Conservation (phyloP, 768 basidiomycete species). For the Ramaria sp. region DNA sequence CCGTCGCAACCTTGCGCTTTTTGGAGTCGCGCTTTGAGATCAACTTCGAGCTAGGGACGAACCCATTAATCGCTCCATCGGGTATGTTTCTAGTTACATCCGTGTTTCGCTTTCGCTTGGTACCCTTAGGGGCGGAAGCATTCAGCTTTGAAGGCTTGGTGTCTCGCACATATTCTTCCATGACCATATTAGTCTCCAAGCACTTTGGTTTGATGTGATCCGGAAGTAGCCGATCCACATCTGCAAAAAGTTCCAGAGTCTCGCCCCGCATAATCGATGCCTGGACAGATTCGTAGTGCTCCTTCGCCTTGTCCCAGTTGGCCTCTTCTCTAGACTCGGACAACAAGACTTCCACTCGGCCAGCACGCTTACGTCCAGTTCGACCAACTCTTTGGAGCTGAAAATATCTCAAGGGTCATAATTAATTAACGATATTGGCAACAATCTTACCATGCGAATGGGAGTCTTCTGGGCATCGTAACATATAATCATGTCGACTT, state of each 20-base stretch:
- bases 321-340: conserved; percentile 84
- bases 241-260: conserved; percentile 84
- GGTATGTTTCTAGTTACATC: conserved; percentile 65
- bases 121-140: conserved; percentile 16
- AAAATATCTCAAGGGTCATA: neutral
- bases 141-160: conserved; percentile 26
- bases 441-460: conserved; percentile 75
- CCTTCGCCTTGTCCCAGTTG: conserved; percentile 84
- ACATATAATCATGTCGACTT: conserved; percentile 91
- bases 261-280: conserved; percentile 77
- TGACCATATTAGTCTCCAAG: conserved; percentile 75
- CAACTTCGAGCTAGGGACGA: conserved; percentile 58
- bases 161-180: conserved; percentile 54
- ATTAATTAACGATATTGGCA: neutral
- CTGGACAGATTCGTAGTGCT: conserved; percentile 81
- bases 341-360: conserved; percentile 83
- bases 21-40: conserved; percentile 34
- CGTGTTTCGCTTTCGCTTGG: conserved; percentile 64
- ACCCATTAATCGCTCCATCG: conserved; percentile 55
- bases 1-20: conserved; percentile 30
- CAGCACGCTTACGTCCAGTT: conserved; percentile 87
- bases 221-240: conserved; percentile 81
- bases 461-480: conserved; percentile 96
- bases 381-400: conserved; percentile 94
- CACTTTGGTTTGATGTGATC: conserved; percentile 64